Base-by-base conservation (phyloP, 495 filamentous ascomycete genomes). In the Coniosporium apollinis region DNA sequence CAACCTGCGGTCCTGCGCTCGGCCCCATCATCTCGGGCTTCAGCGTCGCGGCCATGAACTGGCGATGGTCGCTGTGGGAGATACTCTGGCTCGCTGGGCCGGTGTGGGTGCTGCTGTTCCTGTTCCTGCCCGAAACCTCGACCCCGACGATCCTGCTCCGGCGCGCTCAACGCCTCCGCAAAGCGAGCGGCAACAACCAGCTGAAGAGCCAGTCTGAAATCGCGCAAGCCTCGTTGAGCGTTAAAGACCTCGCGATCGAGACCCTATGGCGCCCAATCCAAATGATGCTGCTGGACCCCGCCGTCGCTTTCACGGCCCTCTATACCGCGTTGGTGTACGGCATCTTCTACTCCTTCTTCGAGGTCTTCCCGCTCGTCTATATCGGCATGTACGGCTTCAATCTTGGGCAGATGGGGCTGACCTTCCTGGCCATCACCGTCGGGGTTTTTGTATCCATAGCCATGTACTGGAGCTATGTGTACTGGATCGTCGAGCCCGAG, bases 311-410 rank as follows among this genome's bases (percentile, higher is more conserved):
- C 59, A 63, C 69, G 0, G 66, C 72, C 42, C 35, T 67, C 31
- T 80, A 79, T 54, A 72, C 67, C 1, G 64, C 67, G 13, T 60
- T 79, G 35, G 65, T 70, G 39, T 76, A 78, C 54, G 71, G 64
- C 19, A 78, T 78, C 53, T 77, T 69, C 55, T 79, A 78, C 52
- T 65, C 59, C 43, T 78, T 76, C 64, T 79, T 79, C 60, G 76
- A 80, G 48, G 72, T 68, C 42, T 80, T 82, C 59, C 75, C 76
- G 2, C 55, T 82, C n/a, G 73, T 82, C 33, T 82, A 77, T 57
- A 62, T 64, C 1, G 62, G 57, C 36, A 59, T 66, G 39, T 79
- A 80, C 57, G 50, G 52, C 47, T 74, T 81, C 57, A 69, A 59
- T 38, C 56, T 71, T 16, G 76, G 77, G 30, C 42, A 69, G 39